phyloP scores from a whole-genome alignment of 2,329 filamentous ascomycete species.

The Karstenula rhodostoma region DNA sequence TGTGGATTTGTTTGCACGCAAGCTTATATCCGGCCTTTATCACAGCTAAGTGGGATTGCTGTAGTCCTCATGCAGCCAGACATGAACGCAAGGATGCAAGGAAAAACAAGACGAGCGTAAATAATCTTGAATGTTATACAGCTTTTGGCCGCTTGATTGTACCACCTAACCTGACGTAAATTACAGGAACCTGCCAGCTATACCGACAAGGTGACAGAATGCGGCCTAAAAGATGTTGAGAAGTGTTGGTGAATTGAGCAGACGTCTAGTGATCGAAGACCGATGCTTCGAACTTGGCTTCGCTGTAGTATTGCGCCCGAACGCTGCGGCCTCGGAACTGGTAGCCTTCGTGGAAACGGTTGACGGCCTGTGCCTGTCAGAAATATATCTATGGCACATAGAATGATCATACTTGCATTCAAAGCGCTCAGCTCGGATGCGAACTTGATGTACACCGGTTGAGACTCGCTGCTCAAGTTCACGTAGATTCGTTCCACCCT shows the following conservation, averaged over 20 bases:
- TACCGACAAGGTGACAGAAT: neutral
- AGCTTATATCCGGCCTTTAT: no score
- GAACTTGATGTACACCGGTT: constrained; percentile 90
- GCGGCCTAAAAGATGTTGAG: neutral
- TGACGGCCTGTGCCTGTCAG: constrained; percentile 72
- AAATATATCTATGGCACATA: constrained; percentile 4
- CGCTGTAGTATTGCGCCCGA: constrained; percentile 80
- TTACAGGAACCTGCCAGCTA: neutral
- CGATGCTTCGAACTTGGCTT: constrained; percentile 76
- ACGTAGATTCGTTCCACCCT: constrained; percentile 82
- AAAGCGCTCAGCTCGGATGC: constrained; percentile 84
- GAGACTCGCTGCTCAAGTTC: constrained; percentile 62
- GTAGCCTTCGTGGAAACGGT: constrained; percentile 87
- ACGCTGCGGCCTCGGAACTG: constrained; percentile 92
- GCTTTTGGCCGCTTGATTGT: no score
- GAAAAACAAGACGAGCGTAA: no score
- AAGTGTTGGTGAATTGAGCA: neutral
- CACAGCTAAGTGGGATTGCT: no score
- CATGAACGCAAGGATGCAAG: no score
- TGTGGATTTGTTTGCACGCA: no score
- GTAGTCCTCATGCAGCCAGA: no score
- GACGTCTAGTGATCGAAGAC: constrained; percentile 37
- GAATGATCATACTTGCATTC: constrained; percentile 66
- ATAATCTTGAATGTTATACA: no score
- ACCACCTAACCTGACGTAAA: neutral